These are phyloP conservation scores for Spizellomyces punctatus DNA, from an alignment of 192 early-diverging fungal genomes.

Conservation along the genomic window DNA sequence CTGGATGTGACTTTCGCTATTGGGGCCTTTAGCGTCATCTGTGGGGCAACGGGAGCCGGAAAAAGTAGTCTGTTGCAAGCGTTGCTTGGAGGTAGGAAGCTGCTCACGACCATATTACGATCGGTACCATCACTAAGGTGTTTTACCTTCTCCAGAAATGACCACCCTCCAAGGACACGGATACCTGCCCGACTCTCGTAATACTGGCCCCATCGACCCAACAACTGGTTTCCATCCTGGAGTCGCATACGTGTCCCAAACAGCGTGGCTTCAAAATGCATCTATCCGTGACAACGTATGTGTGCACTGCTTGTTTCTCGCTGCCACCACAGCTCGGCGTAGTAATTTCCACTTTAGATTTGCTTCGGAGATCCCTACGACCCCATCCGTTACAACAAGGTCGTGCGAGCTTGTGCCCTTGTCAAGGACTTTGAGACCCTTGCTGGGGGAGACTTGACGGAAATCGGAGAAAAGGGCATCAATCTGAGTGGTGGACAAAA, in stretches of 20 bases:
- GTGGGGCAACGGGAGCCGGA: conserved; percentile 68
- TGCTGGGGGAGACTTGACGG: conserved; percentile 64
- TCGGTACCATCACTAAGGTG: too few species aligned
- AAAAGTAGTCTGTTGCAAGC: conserved; percentile 79
- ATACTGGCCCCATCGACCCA: too few species aligned
- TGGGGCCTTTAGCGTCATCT: conserved; percentile 41
- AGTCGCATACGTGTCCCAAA: conserved; percentile 30
- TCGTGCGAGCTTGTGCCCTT: conserved; percentile 72
- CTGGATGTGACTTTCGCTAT: not conserved
- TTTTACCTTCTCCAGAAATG: too few species aligned
- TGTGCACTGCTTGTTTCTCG: too few species aligned
- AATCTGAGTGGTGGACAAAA: conserved; percentile 76
- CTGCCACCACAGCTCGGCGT: too few species aligned
- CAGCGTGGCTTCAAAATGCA: conserved; percentile 25
- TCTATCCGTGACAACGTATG: conserved; percentile 29
- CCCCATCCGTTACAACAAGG: conserved; percentile 61
- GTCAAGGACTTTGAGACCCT: conserved; percentile 69
- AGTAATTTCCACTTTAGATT: conserved; percentile 61
- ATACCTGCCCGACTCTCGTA: too few species aligned
- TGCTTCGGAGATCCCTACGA: conserved; percentile 69
- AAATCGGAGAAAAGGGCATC: conserved; percentile 57
- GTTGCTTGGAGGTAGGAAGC: conserved; percentile 63
- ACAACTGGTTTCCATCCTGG: conserved; percentile 5
- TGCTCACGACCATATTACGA: too few species aligned
- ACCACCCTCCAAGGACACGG: too few species aligned